Evolutionary conservation across 352 stramenopile species (phyloP), one percentile per base, ranked within the genome.

Genomic region (Phytophthora idaei): DNA sequence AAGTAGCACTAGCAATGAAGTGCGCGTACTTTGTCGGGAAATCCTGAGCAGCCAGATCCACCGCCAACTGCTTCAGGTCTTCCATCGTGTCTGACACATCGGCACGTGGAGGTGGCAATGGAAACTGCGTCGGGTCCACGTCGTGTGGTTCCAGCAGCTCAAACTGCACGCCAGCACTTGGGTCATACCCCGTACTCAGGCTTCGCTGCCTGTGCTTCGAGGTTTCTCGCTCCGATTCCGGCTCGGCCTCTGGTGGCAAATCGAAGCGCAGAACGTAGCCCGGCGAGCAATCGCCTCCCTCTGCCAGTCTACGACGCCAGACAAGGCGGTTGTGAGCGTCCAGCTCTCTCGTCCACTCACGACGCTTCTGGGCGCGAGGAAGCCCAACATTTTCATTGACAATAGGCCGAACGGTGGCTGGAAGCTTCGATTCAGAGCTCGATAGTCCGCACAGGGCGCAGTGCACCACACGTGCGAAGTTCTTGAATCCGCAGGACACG

Each of bases 21-120:
- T 82, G 56, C n/a, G 69, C 76, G 48, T 87, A 83, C 54, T 87
- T 87, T 17, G 61, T 64, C 3, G 78, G 74, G 25, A 86, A 86
- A 44, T 82, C 73, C 27, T 63, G 68, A 15, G 50, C 49, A 11
- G 73, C 64, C 6, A 76, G 12, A 17, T 66, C 55, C 21, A 78
- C 45, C 14, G 57, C 60, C 12, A 73, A 47, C 15, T 69, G 59
- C 34, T 57, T 70, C 8, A 80, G 54, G 14, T 74, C 56, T 21
- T 77, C 68, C 32, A 49, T 47, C 28, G 64, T 64, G 37, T 80
- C 73, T 0, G 63, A 46, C 17, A 48, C 36, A 34, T 75, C 67
- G 15, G 58, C 51, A 17, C 25, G 57, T 4, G 57, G 36, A 39
- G 39, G 63, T 51, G 46, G 70, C 51, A 68, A 66, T 44, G 71